Evolutionary conservation across 352 stramenopile genomes (phyloP), one percentile per base, ranked within the genome.

Genomic region (Pythium sp.): DNA sequence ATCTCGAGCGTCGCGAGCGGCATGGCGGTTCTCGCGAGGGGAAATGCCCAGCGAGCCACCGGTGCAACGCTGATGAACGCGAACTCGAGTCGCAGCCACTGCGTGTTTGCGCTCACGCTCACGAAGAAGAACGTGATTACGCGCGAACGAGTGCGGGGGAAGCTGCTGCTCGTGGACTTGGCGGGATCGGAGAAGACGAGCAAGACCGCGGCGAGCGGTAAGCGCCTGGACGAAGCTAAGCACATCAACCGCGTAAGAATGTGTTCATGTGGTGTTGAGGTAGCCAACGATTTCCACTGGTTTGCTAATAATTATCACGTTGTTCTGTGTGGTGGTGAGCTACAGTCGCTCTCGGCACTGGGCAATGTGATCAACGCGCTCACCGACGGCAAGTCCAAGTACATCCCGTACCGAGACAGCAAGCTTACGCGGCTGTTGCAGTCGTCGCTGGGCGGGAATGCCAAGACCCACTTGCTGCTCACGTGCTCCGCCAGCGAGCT

Each of bases 371-470:
- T 93, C 71, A 80, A 89, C 62, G 81, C 80, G 8, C 67, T 93
- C 34, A 86, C 75, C 0, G 69, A 81, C 32, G 76, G 70, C 15
- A 84, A 74, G 30, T 41, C 64, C 12, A 74, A 71, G 46, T 76
- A 87, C 63, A 46, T 91, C 46, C 91, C 92, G 20, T 98, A 96
- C 62, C 72, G 92, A 36, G 91, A 97, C 73, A 95, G 84, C 46
- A 97, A 97, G 62, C 76, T 97, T 41, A 98, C 92, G 11, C 83
- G 90, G 11, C 71, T 98, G 64, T 65, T 98, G 58, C 91, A 97
- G 70, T 78, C 82, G 12, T 96, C 87, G 0, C 74, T 98, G 0
- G 92, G 87, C 5, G 93, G 90, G 11, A 97, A 97, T 68, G 86
- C 88, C 26, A 92, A 93, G 62, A 97, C 90, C 22, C 80, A 96